Evolutionary conservation across 305 asterid genomes (phyloP), one percentile per base, ranked within the genome.

Genomic region (Salvia sclarea): DNA sequence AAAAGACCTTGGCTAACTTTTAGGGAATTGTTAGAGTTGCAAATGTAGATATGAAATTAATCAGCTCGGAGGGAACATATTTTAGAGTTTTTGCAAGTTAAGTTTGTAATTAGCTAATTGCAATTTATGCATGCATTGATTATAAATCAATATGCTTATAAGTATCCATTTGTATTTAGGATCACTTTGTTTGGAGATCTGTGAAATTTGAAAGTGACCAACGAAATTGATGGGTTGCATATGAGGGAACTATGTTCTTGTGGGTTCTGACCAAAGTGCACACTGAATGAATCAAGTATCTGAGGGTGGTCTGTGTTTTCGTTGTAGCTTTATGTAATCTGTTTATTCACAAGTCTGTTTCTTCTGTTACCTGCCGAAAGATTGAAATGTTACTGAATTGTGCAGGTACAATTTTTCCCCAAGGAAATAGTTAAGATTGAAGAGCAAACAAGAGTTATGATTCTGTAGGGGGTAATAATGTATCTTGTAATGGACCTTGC

Each of bases 381-480:
- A 50, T 69, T 21, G 47, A 69, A 33, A 54, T 48, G 74, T 48
- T 55, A 16, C 63, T 45, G 56, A 25, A 47, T 71, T 41, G 24
- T 20, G 49, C 61, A 70, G 76, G 74, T 72, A 65, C 44, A 41
- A 41, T 70, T 30, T 55, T 55, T 25, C 24, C 45, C 80, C 48
- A 70, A 22, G 49, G 63, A 67, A 57, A 64, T 24, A 11, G 45
- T 59, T 65, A 66, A 70, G 11, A 50, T 40, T 12, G 71, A 54
- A 12, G 57, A 76, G 66, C 75, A 64, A 44, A 48, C 18, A 40
- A 64, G 44, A 64, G 28, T 57, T 69, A 45, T 37, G 73, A 35
- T 74, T 72, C 61, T 49, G 14, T 54, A 50, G 71, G 41, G 61
- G 66, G 56, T 64, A 24, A 10, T 44, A 76, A 41, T 66, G 72